Evolutionary conservation across 2,329 filamentous ascomycete genomes (phyloP).

Genomic region (Apiospora phragmitis): DNA sequence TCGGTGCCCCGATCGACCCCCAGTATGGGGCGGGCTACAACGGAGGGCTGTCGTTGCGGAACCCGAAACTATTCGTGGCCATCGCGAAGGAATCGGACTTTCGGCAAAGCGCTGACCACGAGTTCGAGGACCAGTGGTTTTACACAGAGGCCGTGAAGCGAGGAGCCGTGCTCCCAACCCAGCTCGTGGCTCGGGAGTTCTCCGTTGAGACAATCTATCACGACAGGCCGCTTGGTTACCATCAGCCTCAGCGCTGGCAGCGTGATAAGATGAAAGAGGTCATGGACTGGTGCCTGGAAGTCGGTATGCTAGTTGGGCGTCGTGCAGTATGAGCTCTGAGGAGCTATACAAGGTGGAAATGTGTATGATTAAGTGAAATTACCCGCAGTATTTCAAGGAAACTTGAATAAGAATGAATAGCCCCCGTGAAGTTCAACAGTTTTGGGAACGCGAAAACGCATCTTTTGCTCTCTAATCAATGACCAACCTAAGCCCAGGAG

Average conservation of each 20-base stretch:
- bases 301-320: constrained; percentile 20
- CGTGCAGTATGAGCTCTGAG: background rate
- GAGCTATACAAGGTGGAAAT: no score
- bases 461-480: no score
- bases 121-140: constrained; percentile 35
- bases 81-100: constrained; percentile 20
- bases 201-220: constrained; percentile 31
- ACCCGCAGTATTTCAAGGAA: no score
- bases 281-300: constrained; percentile 31
- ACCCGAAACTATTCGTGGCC: constrained; percentile 26
- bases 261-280: constrained; percentile 26
- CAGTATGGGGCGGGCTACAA: constrained; percentile 29
- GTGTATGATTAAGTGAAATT: no score
- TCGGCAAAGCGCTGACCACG: constrained; percentile 19
- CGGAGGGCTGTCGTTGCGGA: constrained; percentile 33
- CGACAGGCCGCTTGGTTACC: constrained; percentile 29
- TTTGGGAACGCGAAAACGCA: no score
- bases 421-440: no score
- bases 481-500: no score
- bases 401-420: no score
- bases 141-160: constrained; percentile 20
- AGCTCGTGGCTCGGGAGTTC: constrained; percentile 26
- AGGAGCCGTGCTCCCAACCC: constrained; percentile 22
- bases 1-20: constrained; percentile 31
- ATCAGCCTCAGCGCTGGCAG: constrained; percentile 26